Base-by-base conservation (phyloP, 306 rosid genomes). In the Inga oerstediana region DNA sequence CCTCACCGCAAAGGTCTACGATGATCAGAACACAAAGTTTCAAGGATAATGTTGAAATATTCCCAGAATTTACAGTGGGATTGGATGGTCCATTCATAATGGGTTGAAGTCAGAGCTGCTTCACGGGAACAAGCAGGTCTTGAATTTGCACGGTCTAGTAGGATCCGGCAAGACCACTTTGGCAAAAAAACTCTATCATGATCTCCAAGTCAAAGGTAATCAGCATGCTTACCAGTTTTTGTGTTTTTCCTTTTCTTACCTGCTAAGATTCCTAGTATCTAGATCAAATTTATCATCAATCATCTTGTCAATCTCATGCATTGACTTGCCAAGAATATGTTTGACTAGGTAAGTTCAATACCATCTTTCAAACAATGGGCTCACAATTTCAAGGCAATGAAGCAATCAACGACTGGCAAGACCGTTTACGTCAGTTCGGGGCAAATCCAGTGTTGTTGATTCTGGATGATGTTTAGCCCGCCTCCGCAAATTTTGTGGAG, bases 401-500 rank as follows among this genome's bases (percentile, higher is more conserved):
- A 39, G 24, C 12, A 35, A 67, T 62, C 39, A 27, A 32, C 4
- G 24, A 8, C 17, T 19, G 19, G 48, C 74, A 68, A 68, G 74
- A 19, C 24, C 27, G 30, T 3, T 15, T 37, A 14, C n/a, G 2
- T 10, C 4, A 19, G n/a, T 37, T 39, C 20, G 15, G 48, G 74
- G 48, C 0, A 19, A 20, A 20, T 69, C 74, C 56, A 11, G 76
- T 72, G 15, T 8, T 72, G 39, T 72, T 44, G n/a, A 56, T 72
- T 30, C 20, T 72, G 76, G 76, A 72, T 45, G 56, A 72, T 72
- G 58, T 72, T 72, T 43, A 37, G 54, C 76, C 76, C 3, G 37
- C 4, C 76, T 72, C 76, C 6, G 2, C 6, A 72, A 3, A 72
- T 12, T 5, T 72, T 72, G 56, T 72, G 7, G 37, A 72, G 12